phyloP scores from a whole-genome alignment of 2,329 filamentous ascomycete species.

The Fusarium papillatum region DNA sequence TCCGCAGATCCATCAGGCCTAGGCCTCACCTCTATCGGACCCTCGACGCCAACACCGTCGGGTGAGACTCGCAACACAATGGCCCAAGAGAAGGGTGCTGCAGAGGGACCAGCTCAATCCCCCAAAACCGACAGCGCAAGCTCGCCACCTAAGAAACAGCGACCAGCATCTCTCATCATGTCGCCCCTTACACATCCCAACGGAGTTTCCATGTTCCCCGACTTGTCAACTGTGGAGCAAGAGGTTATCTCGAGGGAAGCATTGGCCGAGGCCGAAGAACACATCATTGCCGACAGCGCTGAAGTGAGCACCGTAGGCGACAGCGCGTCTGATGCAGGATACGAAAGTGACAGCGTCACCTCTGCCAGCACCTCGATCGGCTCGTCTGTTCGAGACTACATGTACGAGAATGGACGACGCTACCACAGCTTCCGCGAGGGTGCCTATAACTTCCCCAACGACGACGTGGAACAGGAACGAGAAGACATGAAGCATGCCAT shows the following conservation, averaged over 20 bases:
- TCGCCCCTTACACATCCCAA: constrained; percentile 55
- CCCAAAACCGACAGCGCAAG: background rate
- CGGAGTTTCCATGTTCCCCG: constrained; percentile 52
- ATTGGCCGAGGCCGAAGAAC: constrained; percentile 51
- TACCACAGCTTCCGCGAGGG: constrained; percentile 70
- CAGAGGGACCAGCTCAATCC: constrained; percentile 10
- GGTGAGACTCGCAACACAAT: background rate
- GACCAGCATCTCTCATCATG: constrained; percentile 38
- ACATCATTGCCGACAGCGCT: constrained; percentile 52
- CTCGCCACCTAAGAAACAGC: constrained; percentile 9
- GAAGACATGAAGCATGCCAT: constrained; percentile 70
- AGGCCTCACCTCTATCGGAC: background rate
- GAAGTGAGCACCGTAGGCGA: constrained; percentile 40
- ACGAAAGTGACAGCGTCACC: constrained; percentile 52
- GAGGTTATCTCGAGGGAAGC: constrained; percentile 53
- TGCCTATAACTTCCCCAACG: constrained; percentile 70
- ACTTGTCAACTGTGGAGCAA: constrained; percentile 51
- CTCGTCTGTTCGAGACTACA: constrained; percentile 62
- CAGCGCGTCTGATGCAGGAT: constrained; percentile 50
- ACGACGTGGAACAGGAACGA: constrained; percentile 70
- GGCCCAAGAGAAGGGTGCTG: constrained; percentile 8
- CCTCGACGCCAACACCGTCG: background rate
- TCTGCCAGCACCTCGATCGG: constrained; percentile 54
- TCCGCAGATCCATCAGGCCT: background rate
- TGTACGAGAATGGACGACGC: constrained; percentile 69